phyloP scores from a whole-genome alignment of 1,284 basidiomycete species.

The Rhodotorula sp. region DNA sequence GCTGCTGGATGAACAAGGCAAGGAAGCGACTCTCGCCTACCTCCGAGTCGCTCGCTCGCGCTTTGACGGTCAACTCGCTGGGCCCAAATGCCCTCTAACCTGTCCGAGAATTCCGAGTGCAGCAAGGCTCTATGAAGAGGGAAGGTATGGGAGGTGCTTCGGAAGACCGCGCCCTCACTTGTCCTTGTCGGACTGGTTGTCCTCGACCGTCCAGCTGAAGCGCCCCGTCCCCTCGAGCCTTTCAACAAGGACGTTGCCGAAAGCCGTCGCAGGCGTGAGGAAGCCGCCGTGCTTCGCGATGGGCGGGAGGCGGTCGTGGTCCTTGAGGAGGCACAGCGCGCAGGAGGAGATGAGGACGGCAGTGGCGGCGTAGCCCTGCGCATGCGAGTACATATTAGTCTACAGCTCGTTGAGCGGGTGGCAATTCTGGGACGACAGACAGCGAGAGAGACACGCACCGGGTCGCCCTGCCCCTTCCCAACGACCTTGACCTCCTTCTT shows the following conservation, averaged over 20 bases:
- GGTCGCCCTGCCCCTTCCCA: slow-evolving; percentile 45
- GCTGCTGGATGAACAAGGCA: too few relatives aligned
- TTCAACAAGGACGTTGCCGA: slow-evolving; percentile 42
- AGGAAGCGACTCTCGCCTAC: too few relatives aligned
- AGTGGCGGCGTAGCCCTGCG: slow-evolving; percentile 43
- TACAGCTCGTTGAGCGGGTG: too few relatives aligned
- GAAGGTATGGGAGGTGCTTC: too few relatives aligned
- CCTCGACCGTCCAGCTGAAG: slow-evolving; percentile 14
- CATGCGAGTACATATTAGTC: not conserved
- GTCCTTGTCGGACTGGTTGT: not conserved
- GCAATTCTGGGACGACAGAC: too few relatives aligned
- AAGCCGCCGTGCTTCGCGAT: slow-evolving; percentile 46
- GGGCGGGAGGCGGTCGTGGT: slow-evolving; percentile 43
- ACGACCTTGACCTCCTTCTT: slow-evolving; percentile 35
- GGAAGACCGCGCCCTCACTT: slow-evolving; percentile 1
- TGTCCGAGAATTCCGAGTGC: too few relatives aligned
- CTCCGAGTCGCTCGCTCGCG: too few relatives aligned
- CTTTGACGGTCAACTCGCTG: too few relatives aligned
- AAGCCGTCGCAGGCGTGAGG: slow-evolving; percentile 44
- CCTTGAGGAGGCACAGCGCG: slow-evolving; percentile 43
- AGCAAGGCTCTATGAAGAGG: too few relatives aligned
- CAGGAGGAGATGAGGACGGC: slow-evolving; percentile 43
- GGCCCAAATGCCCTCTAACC: too few relatives aligned
- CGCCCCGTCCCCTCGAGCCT: slow-evolving; percentile 35
- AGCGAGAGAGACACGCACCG: slow-evolving; percentile 24